These are phyloP conservation scores for Tuber aestivum DNA, from an alignment of 495 filamentous ascomycete species.

Conservation along the genomic window DNA sequence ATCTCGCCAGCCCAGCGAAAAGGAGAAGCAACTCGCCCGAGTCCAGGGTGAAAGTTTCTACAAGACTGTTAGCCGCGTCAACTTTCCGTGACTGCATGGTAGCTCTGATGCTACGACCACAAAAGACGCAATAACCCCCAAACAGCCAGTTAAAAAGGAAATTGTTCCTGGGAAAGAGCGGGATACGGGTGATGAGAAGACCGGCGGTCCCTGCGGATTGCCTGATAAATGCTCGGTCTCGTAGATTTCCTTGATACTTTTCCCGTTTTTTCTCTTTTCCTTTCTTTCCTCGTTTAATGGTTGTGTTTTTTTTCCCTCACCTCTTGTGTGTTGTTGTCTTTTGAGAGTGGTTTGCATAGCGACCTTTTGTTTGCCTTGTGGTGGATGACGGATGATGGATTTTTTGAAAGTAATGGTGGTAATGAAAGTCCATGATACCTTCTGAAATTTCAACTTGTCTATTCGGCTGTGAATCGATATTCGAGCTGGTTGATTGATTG, in stretches of 20 bases:
- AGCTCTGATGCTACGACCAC: constrained; percentile 43
- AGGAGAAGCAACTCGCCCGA: constrained; percentile 71
- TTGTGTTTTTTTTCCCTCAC: not conserved
- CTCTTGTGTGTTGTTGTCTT: not conserved
- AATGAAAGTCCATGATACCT: constrained; percentile 5
- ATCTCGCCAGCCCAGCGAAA: constrained; percentile 66
- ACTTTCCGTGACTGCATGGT: constrained; percentile 77
- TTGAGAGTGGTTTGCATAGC: not conserved
- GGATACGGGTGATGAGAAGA: constrained; percentile 38
- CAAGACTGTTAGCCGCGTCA: constrained; percentile 64
- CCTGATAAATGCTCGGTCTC: constrained; percentile 61
- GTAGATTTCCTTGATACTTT: constrained; percentile 40
- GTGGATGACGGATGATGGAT: not conserved
- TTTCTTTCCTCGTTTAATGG: not conserved
- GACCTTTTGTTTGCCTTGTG: not conserved
- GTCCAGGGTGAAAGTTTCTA: constrained; percentile 86
- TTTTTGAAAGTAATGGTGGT: not conserved
- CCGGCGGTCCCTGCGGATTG: constrained; percentile 62
- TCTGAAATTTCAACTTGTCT: not conserved
- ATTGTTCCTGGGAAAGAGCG: constrained; percentile 42
- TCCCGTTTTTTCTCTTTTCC: not conserved
- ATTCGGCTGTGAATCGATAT: not conserved
- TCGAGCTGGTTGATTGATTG: not conserved
- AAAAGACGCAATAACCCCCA: constrained; percentile 30
- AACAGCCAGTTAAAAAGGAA: constrained; percentile 38